A percentile compares a stretch with the other conserved stretches of the same genome.
Conservation (phyloP, 2,329 filamentous ascomycete genomes). For the Ceratocystis eucalypticola region DNA sequence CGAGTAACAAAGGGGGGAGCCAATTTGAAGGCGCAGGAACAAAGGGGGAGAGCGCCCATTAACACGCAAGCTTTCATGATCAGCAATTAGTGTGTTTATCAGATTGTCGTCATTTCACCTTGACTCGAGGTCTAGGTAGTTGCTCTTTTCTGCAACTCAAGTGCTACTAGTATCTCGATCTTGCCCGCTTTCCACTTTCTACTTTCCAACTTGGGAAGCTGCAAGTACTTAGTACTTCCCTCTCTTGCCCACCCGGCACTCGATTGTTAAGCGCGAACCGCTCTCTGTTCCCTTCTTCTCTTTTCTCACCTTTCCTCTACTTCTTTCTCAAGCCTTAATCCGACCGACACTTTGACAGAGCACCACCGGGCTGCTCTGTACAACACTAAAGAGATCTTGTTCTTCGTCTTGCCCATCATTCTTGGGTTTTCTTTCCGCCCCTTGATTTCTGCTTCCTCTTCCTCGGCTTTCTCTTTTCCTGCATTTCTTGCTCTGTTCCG, state of each 20-base stretch:
- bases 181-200: neutral
- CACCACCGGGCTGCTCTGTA: neutral
- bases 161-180: neutral
- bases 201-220: neutral
- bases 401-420: neutral
- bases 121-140: neutral
- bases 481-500: neutral
- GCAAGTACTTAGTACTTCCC: neutral
- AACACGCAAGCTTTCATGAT: neutral
- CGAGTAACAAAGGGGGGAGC: neutral
- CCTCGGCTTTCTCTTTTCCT: neutral
- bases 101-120: conserved; percentile 1
- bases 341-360: neutral
- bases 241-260: neutral
- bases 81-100: neutral
- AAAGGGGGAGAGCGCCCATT: neutral
- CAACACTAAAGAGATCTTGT: neutral
- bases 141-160: neutral
- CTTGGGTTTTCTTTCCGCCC: neutral
- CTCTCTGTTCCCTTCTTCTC: neutral
- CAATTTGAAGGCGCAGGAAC: neutral
- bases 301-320: neutral
- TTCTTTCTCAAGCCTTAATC: neutral
- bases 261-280: neutral
- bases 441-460: neutral